Evolutionary conservation across 768 basidiomycete species (phyloP).

Genomic region (Naganishia antarctica): DNA sequence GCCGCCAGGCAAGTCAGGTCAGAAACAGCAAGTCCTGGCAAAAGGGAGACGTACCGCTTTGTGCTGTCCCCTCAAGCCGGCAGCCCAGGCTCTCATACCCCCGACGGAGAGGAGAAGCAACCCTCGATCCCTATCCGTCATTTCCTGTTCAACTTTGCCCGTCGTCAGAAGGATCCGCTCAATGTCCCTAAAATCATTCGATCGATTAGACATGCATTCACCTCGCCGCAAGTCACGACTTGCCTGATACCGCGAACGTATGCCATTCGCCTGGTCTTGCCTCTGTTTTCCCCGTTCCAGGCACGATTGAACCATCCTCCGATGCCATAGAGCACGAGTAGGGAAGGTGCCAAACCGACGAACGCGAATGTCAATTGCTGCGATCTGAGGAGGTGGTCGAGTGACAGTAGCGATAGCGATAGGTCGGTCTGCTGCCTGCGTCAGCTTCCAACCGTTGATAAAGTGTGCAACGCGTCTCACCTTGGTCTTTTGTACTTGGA

Average conservation of each 20-base stretch:
- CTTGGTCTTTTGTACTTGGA: constrained; percentile 95
- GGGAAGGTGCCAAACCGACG: constrained; percentile 85
- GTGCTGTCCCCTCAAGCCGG: constrained; percentile 36
- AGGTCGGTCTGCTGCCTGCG: constrained; percentile 71
- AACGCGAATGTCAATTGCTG: constrained; percentile 96
- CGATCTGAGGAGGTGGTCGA: constrained; percentile 87
- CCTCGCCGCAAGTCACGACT: constrained; percentile 14
- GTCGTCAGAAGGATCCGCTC: constrained; percentile 42
- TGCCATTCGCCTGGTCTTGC: constrained; percentile 53
- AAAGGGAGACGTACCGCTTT: constrained; percentile 29
- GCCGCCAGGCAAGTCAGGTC: neutral
- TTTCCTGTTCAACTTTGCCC: constrained; percentile 39
- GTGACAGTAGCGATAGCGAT: constrained; percentile 79
- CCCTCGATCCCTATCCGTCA: constrained; percentile 44
- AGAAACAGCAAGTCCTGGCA: neutral
- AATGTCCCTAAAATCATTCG: constrained; percentile 40
- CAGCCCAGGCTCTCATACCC: constrained; percentile 43
- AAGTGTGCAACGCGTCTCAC: constrained; percentile 49
- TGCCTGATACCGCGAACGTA: constrained; percentile 67
- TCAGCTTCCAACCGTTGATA: neutral
- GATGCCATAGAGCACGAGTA: constrained; percentile 69
- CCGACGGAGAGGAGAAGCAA: constrained; percentile 44
- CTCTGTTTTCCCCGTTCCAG: constrained; percentile 59
- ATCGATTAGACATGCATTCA: neutral
- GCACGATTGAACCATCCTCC: constrained; percentile 57